Evolutionary conservation across 2,329 filamentous ascomycete species (phyloP).

Genomic region (Colletotrichum eleusines): DNA sequence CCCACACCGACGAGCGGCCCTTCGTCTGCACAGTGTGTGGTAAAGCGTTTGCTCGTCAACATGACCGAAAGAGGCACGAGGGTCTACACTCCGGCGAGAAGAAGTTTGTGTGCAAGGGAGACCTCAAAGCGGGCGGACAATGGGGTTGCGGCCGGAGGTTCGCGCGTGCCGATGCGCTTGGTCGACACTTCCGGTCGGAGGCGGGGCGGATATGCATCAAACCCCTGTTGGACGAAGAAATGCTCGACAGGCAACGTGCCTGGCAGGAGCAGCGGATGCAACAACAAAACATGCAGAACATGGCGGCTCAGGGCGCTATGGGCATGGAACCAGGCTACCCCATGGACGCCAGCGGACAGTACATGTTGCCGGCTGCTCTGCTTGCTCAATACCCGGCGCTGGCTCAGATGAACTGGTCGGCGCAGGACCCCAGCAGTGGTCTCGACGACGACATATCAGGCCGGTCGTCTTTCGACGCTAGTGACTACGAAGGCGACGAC

Average conservation of each 20-base stretch:
- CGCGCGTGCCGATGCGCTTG: slow-evolving; percentile 93
- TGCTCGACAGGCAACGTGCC: slow-evolving; percentile 80
- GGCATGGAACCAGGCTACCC: slow-evolving; percentile 72
- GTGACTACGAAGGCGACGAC: slow-evolving; percentile 81
- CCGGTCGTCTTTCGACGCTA: slow-evolving; percentile 84
- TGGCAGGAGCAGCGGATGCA: slow-evolving; percentile 80
- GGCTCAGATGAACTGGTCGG: slow-evolving; percentile 88
- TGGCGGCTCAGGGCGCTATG: slow-evolving; percentile 65
- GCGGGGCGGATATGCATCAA: slow-evolving; percentile 97
- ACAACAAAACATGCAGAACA: slow-evolving; percentile 73
- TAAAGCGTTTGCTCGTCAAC: slow-evolving; percentile 96
- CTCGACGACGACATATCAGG: slow-evolving; percentile 83
- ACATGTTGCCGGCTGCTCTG: slow-evolving; percentile 85
- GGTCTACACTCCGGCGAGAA: slow-evolving; percentile 97
- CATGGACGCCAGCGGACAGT: slow-evolving; percentile 68
- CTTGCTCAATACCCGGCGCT: slow-evolving; percentile 93
- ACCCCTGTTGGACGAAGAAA: slow-evolving; percentile 95
- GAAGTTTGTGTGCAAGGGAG: slow-evolving; percentile 96
- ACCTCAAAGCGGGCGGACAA: slow-evolving; percentile 82
- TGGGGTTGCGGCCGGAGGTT: slow-evolving; percentile 97
- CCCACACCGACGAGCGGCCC: slow-evolving; percentile 95
- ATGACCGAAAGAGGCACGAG: slow-evolving; percentile 97
- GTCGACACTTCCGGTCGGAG: slow-evolving; percentile 94
- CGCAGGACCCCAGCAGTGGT: slow-evolving; percentile 73
- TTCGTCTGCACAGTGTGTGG: slow-evolving; percentile 98